phyloP scores from a whole-genome alignment of 1,284 basidiomycete genomes.

The Ceratobasidium sp. region DNA sequence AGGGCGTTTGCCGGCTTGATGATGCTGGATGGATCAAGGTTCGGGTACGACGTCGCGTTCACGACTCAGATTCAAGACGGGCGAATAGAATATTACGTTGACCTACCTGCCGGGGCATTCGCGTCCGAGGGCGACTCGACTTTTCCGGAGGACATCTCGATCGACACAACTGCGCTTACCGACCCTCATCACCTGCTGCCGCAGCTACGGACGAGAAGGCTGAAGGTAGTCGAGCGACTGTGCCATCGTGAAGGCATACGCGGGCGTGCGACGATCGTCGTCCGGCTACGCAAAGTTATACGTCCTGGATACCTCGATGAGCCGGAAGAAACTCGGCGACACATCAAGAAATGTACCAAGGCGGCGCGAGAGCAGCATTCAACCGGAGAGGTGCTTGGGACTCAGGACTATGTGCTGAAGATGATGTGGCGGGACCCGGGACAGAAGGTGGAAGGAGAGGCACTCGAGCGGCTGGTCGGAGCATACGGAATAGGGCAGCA shows the following conservation, averaged over 20 bases:
- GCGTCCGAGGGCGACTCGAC: too few species aligned
- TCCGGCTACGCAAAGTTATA: neutral
- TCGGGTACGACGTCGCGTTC: slow-evolving; percentile 9
- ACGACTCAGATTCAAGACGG: neutral
- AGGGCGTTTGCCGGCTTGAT: slow-evolving; percentile 7
- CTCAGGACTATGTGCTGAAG: neutral
- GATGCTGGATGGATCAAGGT: neutral
- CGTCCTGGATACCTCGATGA: neutral
- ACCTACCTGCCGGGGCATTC: slow-evolving; percentile 11
- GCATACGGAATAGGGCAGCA: slow-evolving; percentile 14
- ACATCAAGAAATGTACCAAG: neutral
- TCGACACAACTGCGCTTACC: neutral
- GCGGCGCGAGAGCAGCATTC: neutral
- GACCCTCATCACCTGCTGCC: neutral
- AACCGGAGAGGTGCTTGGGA: neutral
- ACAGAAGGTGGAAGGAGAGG: slow-evolving; percentile 15
- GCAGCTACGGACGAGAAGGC: neutral
- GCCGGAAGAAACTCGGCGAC: neutral
- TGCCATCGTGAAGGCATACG: slow-evolving; percentile 27
- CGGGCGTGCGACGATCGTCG: slow-evolving; percentile 23
- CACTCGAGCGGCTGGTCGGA: neutral
- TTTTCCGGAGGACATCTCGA: too few species aligned
- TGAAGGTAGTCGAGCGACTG: slow-evolving; percentile 13
- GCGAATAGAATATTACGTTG: slow-evolving; percentile 16
- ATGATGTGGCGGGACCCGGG: slow-evolving; percentile 23